Evolutionary conservation across 2,329 filamentous ascomycete species (phyloP).

Genomic region (Fusarium torreyae): DNA sequence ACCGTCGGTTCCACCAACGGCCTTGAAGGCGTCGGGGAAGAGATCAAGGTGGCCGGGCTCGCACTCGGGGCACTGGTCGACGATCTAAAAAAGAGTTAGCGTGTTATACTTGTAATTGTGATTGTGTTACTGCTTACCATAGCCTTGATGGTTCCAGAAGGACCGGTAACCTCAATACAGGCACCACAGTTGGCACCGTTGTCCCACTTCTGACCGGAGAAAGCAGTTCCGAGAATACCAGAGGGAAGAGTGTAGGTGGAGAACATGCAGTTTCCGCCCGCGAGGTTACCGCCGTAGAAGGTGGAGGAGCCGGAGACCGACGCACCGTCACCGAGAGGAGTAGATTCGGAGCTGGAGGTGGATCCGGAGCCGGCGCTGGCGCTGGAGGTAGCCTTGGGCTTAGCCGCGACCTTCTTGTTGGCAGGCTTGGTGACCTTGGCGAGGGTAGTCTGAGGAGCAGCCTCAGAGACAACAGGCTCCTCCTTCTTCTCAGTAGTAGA

Average conservation of each 20-base stretch:
- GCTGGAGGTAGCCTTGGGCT: neutral
- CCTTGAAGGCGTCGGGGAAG: constrained; percentile 60
- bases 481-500: constrained; percentile 19
- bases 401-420: neutral
- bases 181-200: constrained; percentile 70
- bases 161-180: constrained; percentile 73
- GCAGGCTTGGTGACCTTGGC: constrained; percentile 19
- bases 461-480: constrained; percentile 1
- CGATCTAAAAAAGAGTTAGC: constrained; percentile 52
- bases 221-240: constrained; percentile 72
- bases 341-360: constrained; percentile 1
- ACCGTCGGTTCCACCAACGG: constrained; percentile 57
- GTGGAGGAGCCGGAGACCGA: constrained; percentile 54
- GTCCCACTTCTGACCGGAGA: constrained; percentile 72
- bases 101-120: neutral
- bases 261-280: constrained; percentile 76
- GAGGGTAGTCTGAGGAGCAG: constrained; percentile 31
- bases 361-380: neutral
- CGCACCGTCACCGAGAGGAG: constrained; percentile 16
- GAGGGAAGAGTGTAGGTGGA: constrained; percentile 73
- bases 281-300: constrained; percentile 69
- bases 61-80: constrained; percentile 64
- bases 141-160: constrained; percentile 70
- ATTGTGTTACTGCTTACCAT: constrained; percentile 65
- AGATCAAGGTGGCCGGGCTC: constrained; percentile 60